phyloP scores from a whole-genome alignment of 192 early-diverging fungal species.

The Coemansia sp. region DNA sequence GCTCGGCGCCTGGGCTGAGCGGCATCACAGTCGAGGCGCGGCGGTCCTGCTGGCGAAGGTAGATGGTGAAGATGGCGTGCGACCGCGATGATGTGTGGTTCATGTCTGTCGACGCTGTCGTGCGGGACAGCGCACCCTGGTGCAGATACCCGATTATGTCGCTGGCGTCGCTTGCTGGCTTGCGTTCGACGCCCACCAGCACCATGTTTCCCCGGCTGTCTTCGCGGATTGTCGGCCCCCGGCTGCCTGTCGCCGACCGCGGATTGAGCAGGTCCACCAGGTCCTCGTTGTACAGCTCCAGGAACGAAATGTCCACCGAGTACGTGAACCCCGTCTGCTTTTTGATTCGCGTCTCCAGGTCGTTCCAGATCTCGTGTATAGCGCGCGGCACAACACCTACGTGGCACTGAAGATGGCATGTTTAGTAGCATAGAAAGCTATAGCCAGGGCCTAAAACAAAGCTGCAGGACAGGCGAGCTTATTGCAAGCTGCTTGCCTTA shows the following conservation, averaged over 20 bases:
- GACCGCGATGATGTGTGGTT: slow-evolving; percentile 91
- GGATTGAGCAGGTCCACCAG: slow-evolving; percentile 78
- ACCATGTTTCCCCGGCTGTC: slow-evolving; percentile 88
- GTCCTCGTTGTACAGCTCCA: slow-evolving; percentile 98
- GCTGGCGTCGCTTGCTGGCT: slow-evolving; percentile 54
- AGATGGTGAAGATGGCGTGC: slow-evolving; percentile 95
- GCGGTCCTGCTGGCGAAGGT: slow-evolving; percentile 75
- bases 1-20: background rate
- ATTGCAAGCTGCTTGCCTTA: slow-evolving; percentile 39
- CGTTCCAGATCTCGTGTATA: slow-evolving; percentile 36
- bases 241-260: slow-evolving; percentile 35
- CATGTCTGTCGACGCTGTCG: slow-evolving; percentile 95
- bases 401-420: background rate
- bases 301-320: slow-evolving; percentile 71
- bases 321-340: slow-evolving; percentile 22
- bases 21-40: slow-evolving; percentile 16
- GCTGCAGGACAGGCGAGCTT: too few relatives aligned
- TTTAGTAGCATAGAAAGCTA: too few relatives aligned
- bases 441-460: too few relatives aligned
- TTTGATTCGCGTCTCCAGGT: slow-evolving; percentile 10
- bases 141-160: slow-evolving; percentile 70
- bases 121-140: slow-evolving; percentile 71
- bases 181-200: slow-evolving; percentile 82
- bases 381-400: slow-evolving; percentile 45
- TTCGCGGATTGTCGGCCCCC: slow-evolving; percentile 68